Evolutionary conservation across 2,329 filamentous ascomycete genomes (phyloP).

Genomic region (Cordyceps pruinosa): DNA sequence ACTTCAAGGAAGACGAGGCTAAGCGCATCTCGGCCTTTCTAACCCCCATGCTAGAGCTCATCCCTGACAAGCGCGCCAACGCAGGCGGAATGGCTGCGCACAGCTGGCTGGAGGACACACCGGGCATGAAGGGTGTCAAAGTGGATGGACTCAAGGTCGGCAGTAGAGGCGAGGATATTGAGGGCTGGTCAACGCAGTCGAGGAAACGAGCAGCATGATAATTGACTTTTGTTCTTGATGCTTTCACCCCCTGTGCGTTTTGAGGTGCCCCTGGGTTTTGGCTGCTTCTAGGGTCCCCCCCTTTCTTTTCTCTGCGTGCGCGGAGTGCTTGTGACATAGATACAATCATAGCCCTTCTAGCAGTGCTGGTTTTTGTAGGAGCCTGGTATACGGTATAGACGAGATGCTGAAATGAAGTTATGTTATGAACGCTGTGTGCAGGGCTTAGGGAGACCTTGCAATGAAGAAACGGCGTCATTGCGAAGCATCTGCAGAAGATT

Average conservation of each 20-base stretch:
- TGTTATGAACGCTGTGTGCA: background rate
- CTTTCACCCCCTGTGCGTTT: background rate
- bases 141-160: conserved; percentile 70
- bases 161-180: conserved; percentile 82
- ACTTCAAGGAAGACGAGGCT: conserved; percentile 77
- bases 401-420: conserved; percentile 3
- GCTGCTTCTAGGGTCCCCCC: background rate
- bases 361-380: background rate
- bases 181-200: conserved; percentile 86
- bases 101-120: conserved; percentile 73
- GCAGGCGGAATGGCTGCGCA: conserved; percentile 92
- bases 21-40: conserved; percentile 76
- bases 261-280: background rate
- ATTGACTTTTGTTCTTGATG: conserved; percentile 7
- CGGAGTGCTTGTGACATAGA: background rate
- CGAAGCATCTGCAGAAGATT: no score
- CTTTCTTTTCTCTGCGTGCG: background rate
- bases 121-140: conserved; percentile 76
- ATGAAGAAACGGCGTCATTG: no score
- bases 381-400: conserved; percentile 6
- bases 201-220: conserved; percentile 59
- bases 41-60: conserved; percentile 81
- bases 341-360: background rate
- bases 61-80: conserved; percentile 85
- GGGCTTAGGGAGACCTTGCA: no score